These are phyloP conservation scores for Acidiella bohemica DNA, from an alignment of 495 filamentous ascomycete genomes.

Conservation along the genomic window DNA sequence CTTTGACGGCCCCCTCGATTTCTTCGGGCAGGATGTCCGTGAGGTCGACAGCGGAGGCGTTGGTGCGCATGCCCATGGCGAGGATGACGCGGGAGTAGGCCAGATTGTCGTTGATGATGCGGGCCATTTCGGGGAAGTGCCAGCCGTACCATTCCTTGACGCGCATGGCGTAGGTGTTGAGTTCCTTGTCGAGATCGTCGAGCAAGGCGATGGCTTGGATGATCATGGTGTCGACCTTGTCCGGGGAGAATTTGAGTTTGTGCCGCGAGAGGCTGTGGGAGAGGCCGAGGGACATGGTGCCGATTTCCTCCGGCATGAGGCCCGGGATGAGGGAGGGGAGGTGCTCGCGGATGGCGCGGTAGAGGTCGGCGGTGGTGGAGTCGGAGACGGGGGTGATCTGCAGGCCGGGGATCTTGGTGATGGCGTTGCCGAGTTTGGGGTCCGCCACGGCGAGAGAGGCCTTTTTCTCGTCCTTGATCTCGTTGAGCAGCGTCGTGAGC, in stretches of 20 bases:
- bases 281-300: conserved; percentile 86
- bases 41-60: conserved; percentile 62
- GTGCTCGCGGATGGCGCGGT: conserved; percentile 84
- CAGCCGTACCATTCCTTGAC: conserved; percentile 99
- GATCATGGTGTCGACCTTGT: conserved; percentile 99
- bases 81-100: conserved; percentile 82
- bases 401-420: conserved; percentile 81
- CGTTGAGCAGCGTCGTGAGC: conserved; percentile 65
- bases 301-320: conserved; percentile 68
- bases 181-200: conserved; percentile 95
- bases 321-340: conserved; percentile 83
- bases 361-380: conserved; percentile 71
- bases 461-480: conserved; percentile 96
- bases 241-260: conserved; percentile 95
- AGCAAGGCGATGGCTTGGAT: conserved; percentile 89
- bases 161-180: conserved; percentile 97
- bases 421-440: conserved; percentile 81
- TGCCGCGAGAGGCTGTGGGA: conserved; percentile 96
- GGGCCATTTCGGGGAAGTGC: conserved; percentile 97
- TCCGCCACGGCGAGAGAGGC: conserved; percentile 89
- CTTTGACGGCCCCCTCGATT: conserved; percentile 82
- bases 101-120: conserved; percentile 94
- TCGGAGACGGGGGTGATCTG: conserved; percentile 78
- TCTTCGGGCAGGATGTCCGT: conserved; percentile 91
- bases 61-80: conserved; percentile 72